Conservation (phyloP, 2,329 filamentous ascomycete genomes). For the Berkeleyomyces rouxiae region DNA sequence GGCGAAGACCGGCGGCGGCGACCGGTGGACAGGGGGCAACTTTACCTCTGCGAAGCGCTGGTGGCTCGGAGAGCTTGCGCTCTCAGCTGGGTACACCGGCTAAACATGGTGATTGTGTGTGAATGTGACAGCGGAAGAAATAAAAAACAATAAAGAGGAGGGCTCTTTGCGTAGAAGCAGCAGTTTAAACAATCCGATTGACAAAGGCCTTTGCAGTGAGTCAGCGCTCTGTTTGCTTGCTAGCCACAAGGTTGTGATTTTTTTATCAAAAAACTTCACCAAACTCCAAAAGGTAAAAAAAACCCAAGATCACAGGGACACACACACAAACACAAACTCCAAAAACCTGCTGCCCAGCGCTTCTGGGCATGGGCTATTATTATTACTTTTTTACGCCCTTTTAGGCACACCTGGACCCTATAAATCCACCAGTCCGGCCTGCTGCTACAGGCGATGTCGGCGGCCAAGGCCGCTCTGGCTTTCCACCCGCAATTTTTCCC, state of each 20-base stretch:
- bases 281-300: conserved; percentile 15
- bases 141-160: conserved; percentile 1
- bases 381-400: background rate
- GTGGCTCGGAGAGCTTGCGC: conserved; percentile 17
- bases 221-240: background rate
- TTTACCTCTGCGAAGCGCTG: conserved; percentile 9
- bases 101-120: conserved; percentile 15
- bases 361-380: too few relatives aligned
- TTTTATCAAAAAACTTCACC: background rate
- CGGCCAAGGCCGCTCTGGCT: background rate
- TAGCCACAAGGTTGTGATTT: background rate
- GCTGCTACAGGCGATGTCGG: conserved; percentile 3
- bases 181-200: too few relatives aligned
- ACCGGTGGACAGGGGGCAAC: background rate
- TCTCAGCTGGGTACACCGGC: conserved; percentile 14
- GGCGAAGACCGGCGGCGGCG: background rate
- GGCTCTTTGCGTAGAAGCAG: too few relatives aligned
- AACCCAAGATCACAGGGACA: conserved; percentile 20
- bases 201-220: background rate
- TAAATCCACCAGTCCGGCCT: background rate
- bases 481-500: background rate
- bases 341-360: background rate
- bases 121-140: conserved; percentile 1
- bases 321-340: conserved; percentile 5
- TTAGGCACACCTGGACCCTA: background rate